Percentiles rank a stretch among this genome's conserved stretches.
These are phyloP conservation scores for Croton laevigatus DNA, from an alignment of 441 rosid genomes.

Conservation along the genomic window DNA sequence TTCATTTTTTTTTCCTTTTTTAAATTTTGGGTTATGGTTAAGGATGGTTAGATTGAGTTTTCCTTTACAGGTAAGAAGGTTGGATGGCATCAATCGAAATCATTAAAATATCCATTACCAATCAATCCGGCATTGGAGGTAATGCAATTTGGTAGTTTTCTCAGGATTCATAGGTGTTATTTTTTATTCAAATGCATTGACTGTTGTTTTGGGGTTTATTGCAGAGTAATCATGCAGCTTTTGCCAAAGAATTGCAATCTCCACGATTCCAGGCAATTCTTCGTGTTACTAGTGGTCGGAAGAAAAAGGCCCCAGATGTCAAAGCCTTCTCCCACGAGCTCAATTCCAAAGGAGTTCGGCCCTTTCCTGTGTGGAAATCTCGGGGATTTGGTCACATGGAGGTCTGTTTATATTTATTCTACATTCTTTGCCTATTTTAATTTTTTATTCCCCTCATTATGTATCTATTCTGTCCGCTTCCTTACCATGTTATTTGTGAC, in stretches of 20 bases:
- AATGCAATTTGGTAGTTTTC: conserved; percentile 16
- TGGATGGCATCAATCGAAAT: conserved; percentile 67
- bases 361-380: conserved; percentile 90
- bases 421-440: conserved; percentile 10
- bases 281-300: conserved; percentile 84
- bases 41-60: not conserved
- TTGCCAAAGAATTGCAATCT: conserved; percentile 81
- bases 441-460: not conserved
- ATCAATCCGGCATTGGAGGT: conserved; percentile 70
- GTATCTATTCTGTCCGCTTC: not conserved
- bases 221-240: conserved; percentile 63
- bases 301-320: conserved; percentile 78
- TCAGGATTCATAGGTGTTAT: not conserved
- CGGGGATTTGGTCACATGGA: conserved; percentile 93
- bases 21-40: not conserved
- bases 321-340: conserved; percentile 99
- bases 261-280: conserved; percentile 88
- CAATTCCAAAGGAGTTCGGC: conserved; percentile 94
- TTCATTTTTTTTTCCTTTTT: not conserved
- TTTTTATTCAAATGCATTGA: not conserved
- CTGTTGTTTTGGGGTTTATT: conserved; percentile 3
- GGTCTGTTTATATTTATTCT: conserved; percentile 35
- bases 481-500: not conserved
- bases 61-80: conserved; percentile 50
- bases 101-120: conserved; percentile 43